Base-by-base conservation (phyloP, 2,329 filamentous ascomycete genomes). In the Aspergillus floridensis region DNA sequence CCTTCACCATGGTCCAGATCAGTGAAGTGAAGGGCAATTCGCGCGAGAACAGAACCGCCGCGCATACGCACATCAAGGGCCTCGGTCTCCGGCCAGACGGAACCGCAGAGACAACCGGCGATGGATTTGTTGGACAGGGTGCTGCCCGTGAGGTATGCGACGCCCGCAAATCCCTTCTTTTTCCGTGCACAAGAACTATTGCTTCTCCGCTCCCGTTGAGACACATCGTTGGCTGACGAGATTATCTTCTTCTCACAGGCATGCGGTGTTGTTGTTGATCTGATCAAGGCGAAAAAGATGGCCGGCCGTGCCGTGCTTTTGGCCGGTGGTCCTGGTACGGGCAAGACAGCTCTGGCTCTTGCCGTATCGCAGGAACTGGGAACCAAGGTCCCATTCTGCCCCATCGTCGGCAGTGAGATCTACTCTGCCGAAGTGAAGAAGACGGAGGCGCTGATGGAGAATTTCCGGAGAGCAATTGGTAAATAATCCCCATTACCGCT, bases 391-490 rank as follows among this genome's bases (percentile, higher is more conserved):
- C 95, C 95, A 6, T 99, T 99, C 76, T 97, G 95, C 77, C 93
- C 93, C 44, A 98, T 99, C 73, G 95, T 97, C 56, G 95, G 93
- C 69, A 97, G 93, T 81, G 95, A 99, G 79, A 90, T 99, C 70
- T 99, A 97, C 81, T 96, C 92, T 68, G 89, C 93, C 49, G 95
- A 99, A 79, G 93, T 99, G 65, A 99, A 99, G 86, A 99, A 99
- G 86, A 99, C 95, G 53, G 95, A 99, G 78, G 90, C 96, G 66
- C 81, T 99, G 74, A 98, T 98, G 95, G 95, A 99, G 83, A 98
- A 98, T 81, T 99, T 99, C 78, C 86, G 95, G 74, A 85, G 95
- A 73, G 95, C 95, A 60, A 99, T 99, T 76, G 95, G 93, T 85
- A 79, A 52, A 72, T 46, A 49, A 58, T 7, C 38, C 38, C 38